Base-by-base conservation (phyloP, 2,329 filamentous ascomycete genomes). In the Talaromyces sp. region DNA sequence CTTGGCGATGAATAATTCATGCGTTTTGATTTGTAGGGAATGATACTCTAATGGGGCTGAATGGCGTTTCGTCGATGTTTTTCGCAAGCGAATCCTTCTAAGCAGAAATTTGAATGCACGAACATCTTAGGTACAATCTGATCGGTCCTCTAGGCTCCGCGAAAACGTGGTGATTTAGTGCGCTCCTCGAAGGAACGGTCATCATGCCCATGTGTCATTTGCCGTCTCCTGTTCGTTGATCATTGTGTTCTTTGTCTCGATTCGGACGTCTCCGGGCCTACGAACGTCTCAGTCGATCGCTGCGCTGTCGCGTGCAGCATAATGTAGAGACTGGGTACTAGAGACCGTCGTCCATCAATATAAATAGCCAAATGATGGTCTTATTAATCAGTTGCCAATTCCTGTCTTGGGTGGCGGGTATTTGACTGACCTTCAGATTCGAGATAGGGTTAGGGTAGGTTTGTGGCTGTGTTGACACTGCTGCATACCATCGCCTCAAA, bases 21-120 rank as follows among this genome's bases (percentile, higher is more conserved):
- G 9, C 33, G 33, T 22, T 61, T 7, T 61, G 59, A 61, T 61
- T 61, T 52, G 59, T 19, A n/a, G 45, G 27, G 13, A 2, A 61
- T 61, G 35, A 37, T 50, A 8, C 9, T 27, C 14, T 52, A 1
- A 39, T 41, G 59, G 59, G 59, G 59, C 59, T 41, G 19, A 61
- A 61, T 61, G 47, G 45, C 52, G 59, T 61, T 61, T 52, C 24
- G 37, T 39, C 33, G 41, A 35, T 19, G 27, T 2, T 35, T 31
- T 19, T 35, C 50, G n/a, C 19, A 54, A 35, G 27, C 27, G 33
- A 24, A 16, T 22, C 27, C 48, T 54, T 54, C 31, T 54, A 11
- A 48, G 47, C 11, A 16, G 3, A 45, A 22, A 10, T 27, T 48
- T 24, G 27, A 19, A 19, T 47, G 13, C 5, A 33, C 16, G 16